Base-by-base conservation (phyloP, 306 rosid genomes). In the Gynostemma pentaphyllum region DNA sequence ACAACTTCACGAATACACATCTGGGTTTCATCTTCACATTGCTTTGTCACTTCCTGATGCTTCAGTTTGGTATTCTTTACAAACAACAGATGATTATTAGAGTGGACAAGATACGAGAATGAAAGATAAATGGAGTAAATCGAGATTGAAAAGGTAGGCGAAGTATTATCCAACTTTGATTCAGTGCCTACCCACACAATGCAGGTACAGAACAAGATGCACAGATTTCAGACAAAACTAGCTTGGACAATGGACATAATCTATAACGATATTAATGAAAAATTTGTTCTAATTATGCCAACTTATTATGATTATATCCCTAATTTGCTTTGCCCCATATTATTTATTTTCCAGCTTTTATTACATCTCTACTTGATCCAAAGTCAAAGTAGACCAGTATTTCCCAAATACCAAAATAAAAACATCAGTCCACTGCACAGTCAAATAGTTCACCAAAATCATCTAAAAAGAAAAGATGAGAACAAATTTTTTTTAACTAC, bases 11-110 rank as follows among this genome's bases (percentile, higher is more conserved):
- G n/a, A 37, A 83, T 84, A 48, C 67, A 66, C 56, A 29, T 53
- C 59, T 84, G 85, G 61, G 70, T 77, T 71, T 86, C 88, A 62
- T 76, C 88, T 64, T 92, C 95, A 55, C 71, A 69, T 64, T 80
- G 80, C 71, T 69, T 76, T 22, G 70, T 69, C 14, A 78, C 77
- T 77, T 86, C 94, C 76, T 81, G 77, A 78, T 83, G 82, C 74
- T 78, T 82, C 78, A 76, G 28, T 75, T 82, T 57, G 11, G 96
- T 73, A 44, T 78, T 69, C 97, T 87, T 28, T 70, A 69, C 70
- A 69, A 74, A 67, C 74, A 27, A 27, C 40, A 68, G 28, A 28
- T 28, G 1, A 22, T 0, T 22, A n/a, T 40, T 19, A 61, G 49
- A 22, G 11, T 12, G 61, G 41, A 54, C 23, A 5, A 16, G 41